These are phyloP conservation scores for Globisporangium ultimum DNA, from an alignment of 352 stramenopile genomes.

Conservation along the genomic window DNA sequence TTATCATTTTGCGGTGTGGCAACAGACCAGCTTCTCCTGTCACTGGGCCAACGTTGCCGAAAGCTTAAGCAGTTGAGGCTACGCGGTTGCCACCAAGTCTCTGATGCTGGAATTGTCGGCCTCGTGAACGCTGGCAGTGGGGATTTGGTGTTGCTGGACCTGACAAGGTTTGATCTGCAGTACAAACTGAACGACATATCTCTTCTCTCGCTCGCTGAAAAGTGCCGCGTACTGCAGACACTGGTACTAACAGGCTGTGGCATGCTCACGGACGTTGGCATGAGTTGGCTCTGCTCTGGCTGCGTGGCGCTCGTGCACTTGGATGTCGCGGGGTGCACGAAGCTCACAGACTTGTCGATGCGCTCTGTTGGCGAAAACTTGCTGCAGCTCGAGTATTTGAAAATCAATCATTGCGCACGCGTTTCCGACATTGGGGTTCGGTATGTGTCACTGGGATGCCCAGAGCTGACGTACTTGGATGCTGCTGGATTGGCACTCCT, in stretches of 20 bases:
- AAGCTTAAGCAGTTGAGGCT: slow-evolving; percentile 67
- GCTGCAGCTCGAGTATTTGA: slow-evolving; percentile 49
- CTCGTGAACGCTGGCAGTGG: slow-evolving; percentile 62
- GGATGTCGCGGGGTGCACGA: slow-evolving; percentile 78
- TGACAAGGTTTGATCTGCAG: slow-evolving; percentile 84
- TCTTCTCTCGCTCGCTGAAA: slow-evolving; percentile 77
- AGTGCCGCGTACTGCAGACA: slow-evolving; percentile 44
- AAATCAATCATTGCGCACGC: slow-evolving; percentile 38
- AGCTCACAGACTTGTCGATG: slow-evolving; percentile 87
- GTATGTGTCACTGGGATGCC: slow-evolving; percentile 41
- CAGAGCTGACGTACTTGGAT: slow-evolving; percentile 41
- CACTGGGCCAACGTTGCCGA: slow-evolving; percentile 59
- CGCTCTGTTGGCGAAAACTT: slow-evolving; percentile 80
- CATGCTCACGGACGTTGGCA: slow-evolving; percentile 88
- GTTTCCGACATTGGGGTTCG: slow-evolving; percentile 57
- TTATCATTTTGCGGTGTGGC: slow-evolving; percentile 75
- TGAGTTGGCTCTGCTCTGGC: slow-evolving; percentile 87
- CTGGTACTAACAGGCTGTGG: slow-evolving; percentile 82
- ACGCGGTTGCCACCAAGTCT: slow-evolving; percentile 83
- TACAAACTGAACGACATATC: slow-evolving; percentile 92
- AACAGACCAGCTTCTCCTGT: slow-evolving; percentile 78
- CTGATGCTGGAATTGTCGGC: slow-evolving; percentile 81
- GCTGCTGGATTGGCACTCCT: slow-evolving; percentile 41
- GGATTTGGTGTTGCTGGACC: slow-evolving; percentile 68
- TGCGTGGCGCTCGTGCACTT: slow-evolving; percentile 81